Evolutionary conservation across 331 rosid species (phyloP), one percentile per base, ranked within the genome.

Genomic region (Cydonia oblonga): DNA sequence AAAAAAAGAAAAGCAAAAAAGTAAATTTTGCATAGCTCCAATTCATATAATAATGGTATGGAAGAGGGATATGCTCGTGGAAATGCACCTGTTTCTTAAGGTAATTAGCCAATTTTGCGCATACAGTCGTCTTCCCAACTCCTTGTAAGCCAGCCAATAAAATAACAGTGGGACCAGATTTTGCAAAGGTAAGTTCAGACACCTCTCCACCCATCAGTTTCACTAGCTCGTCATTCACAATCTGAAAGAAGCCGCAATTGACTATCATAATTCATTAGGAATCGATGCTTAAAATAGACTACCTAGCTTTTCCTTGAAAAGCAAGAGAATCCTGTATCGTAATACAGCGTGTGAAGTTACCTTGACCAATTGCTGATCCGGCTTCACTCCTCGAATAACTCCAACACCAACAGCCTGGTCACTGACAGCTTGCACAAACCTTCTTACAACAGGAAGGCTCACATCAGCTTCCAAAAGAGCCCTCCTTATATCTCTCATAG

Each of bases 401-500:
- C 93, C 99, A 29, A 90, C 89, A 70, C 97, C 99, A 52, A 91
- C 96, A 79, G 96, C 99, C 84, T 91, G 91, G 66, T 95, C 99
- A 52, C 82, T 89, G 32, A 95, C 96, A n/a, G 85, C 80, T 86
- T 95, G 97, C 78, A 95, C 96, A 84, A 95, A 95, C 80, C 96
- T 88, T 82, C 97, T 85, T 2, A 95, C 99, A 78, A 95, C 96
- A 85, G 99, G 96, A 88, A 95, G 99, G 79, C 99, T 95, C 54
- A 95, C 99, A 83, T 95, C 99, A 29, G 99, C 99, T 82, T 95
- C 99, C 84, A 95, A 71, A 77, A 95, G 96, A 76, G 97, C 96
- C 85, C 99, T 91, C 82, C 96, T 84, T 8, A 95, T 95, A 72
- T 95, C 99, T 40, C 93, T 83, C 99, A 95, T 91, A 61, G 99